These are phyloP conservation scores for Gracilaria caudata DNA, from an alignment of 23 red algal genomes.

Conservation along the genomic window DNA sequence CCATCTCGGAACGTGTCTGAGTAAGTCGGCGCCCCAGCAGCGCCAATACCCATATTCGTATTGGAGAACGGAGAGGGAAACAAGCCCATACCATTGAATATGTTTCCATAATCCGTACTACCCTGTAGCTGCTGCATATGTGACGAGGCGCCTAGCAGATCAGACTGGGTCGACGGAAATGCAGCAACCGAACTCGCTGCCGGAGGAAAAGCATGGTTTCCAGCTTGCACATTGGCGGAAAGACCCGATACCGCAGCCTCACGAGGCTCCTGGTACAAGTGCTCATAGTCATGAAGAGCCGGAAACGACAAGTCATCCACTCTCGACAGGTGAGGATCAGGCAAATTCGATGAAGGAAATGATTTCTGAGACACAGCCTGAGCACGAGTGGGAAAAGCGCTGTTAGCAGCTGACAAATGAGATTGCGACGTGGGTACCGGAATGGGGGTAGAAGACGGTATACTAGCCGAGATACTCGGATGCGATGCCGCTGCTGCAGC, in stretches of 20 bases:
- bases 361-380: constrained; percentile 7
- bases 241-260: not conserved
- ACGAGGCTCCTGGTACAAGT: constrained; percentile 13
- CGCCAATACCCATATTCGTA: constrained; percentile 22
- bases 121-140: constrained; percentile 40
- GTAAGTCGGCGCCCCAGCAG: constrained; percentile 12
- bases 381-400: not conserved
- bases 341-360: not conserved
- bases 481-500: not conserved
- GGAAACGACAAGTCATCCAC: constrained; percentile 26
- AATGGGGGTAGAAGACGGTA: not conserved
- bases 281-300: constrained; percentile 19
- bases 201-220: not conserved
- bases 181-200: not conserved
- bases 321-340: constrained; percentile 1
- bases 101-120: constrained; percentile 44
- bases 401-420: not conserved
- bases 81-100: constrained; percentile 51
- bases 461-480: not conserved
- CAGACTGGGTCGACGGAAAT: constrained; percentile 12
- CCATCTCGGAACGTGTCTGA: constrained; percentile 56
- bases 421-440: constrained; percentile 5
- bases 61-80: constrained; percentile 64
- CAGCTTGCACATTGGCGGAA: not conserved
- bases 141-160: not conserved